Evolutionary conservation across 176 grass and related monocot genomes (phyloP).

Genomic region (Dactylis glomerata): DNA sequence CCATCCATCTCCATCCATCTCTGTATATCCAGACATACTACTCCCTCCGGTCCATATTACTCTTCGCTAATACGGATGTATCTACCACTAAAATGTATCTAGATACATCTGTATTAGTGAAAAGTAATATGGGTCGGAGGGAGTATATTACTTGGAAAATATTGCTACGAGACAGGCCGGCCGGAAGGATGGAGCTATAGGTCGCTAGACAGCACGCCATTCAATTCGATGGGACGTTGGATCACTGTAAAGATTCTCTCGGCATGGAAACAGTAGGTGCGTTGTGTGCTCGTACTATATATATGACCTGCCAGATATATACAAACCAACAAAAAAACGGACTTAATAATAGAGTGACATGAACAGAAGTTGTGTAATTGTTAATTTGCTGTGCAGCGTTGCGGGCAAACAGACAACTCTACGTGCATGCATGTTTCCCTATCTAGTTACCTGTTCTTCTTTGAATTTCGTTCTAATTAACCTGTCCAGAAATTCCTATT

Average conservation of each 20-base stretch:
- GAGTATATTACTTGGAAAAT: no score
- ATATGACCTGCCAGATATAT: neutral
- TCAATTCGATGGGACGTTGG: conserved; percentile 45
- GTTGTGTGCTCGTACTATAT: neutral
- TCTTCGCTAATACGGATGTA: no score
- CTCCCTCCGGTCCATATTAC: no score
- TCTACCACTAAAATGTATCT: no score
- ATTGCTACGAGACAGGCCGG: conserved; percentile 22
- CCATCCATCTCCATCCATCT: neutral
- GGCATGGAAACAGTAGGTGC: conserved; percentile 9
- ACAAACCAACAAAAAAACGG: neutral
- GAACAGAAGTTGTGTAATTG: neutral
- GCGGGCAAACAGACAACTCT: neutral
- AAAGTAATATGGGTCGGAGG: no score
- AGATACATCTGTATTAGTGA: no score
- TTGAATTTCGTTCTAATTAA: neutral
- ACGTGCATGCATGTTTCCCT: neutral
- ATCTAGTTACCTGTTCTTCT: no score
- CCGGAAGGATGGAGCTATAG: neutral
- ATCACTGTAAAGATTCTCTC: conserved; percentile 63
- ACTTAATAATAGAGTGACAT: neutral
- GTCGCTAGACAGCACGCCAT: conserved; percentile 12
- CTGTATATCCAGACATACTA: neutral
- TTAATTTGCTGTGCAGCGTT: neutral
- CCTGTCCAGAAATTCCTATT: neutral